Base-by-base conservation (phyloP, 139 green algal genomes). In the Micractinium sp. region DNA sequence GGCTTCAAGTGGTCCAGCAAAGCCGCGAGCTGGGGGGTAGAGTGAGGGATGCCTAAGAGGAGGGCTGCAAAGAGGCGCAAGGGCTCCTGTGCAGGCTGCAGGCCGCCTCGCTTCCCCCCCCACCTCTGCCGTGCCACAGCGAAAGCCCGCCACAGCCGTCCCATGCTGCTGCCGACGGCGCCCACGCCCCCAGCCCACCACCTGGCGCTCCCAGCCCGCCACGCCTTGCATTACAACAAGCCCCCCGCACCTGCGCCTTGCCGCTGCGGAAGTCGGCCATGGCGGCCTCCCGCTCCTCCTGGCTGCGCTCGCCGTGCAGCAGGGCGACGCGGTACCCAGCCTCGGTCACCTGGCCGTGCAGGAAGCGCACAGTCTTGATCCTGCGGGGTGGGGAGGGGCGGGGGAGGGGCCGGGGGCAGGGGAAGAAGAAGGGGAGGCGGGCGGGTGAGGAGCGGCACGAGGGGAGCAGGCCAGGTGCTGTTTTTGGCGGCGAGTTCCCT, bases 291-390 rank as follows among this genome's bases (percentile, higher is more conserved):
- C 97, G 91, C 88, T 98, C 96, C 31, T 86, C 41, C 90, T 98
- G 97, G 31, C 90, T 93, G 38, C 94, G 88, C 78, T 98, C 91
- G 15, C 97, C 96, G 85, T 99, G 97, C 91, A 98, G 91, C 95
- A 94, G 69, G 0, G 85, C 93, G 3, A 86, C 92, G 9, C 93
- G 89, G 79, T 89, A 93, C 66, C 89, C 90, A 3, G 85, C 89
- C 22, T 79, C 87, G 5, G 35, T 60, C 12, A 96, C 69, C 71
- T 69, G 41, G 56, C 88, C 85, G n/a, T 88, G 80, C 81, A 96
- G 23, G 61, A 93, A 93, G 39, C 90, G 87, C 29, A 94, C 94
- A 16, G 93, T 96, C 86, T 98, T 98, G 90, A 98, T 95, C 33
- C 87, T 89, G 77, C 35, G 18, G 12, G 13, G 61, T 87, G 61